These are phyloP conservation scores for Kodamaea neixiangensis DNA, from an alignment of 805 yeast genomes.

Conservation along the genomic window DNA sequence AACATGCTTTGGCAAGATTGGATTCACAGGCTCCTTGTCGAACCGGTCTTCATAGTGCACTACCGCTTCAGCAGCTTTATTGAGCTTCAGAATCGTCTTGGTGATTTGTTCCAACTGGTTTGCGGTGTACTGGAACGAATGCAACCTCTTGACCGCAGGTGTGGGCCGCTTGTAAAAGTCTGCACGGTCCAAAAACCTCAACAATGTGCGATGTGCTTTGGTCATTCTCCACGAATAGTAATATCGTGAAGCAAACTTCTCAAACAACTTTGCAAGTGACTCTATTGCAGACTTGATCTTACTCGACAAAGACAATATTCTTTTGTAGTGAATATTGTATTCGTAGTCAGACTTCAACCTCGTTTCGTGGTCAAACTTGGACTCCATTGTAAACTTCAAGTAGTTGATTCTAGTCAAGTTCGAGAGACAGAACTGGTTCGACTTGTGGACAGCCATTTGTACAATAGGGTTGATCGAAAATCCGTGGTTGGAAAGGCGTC, in stretches of 20 bases:
- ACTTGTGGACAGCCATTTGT: conserved; percentile 13
- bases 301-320: conserved; percentile 9
- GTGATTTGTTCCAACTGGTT: conserved; percentile 14
- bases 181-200: conserved; percentile 35
- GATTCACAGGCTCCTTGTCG: conserved; percentile 10
- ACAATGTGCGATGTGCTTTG: conserved; percentile 42
- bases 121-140: conserved; percentile 14
- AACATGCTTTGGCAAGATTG: background rate
- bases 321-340: conserved; percentile 11
- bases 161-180: conserved; percentile 12
- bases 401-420: conserved; percentile 21
- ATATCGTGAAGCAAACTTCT: conserved; percentile 12
- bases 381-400: conserved; percentile 16
- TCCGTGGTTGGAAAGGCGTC: conserved; percentile 12
- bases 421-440: conserved; percentile 19
- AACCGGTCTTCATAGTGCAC: conserved; percentile 12
- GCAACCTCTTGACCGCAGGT: conserved; percentile 10
- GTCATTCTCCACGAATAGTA: conserved; percentile 20
- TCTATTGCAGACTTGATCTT: conserved; percentile 13
- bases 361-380: conserved; percentile 13
- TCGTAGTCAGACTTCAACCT: conserved; percentile 13
- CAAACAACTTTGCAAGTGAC: conserved; percentile 12
- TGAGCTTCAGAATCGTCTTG: conserved; percentile 8
- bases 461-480: conserved; percentile 12
- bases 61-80: conserved; percentile 7